Base-by-base conservation (phyloP, 83 land plant species). In the Thuja plicata region DNA sequence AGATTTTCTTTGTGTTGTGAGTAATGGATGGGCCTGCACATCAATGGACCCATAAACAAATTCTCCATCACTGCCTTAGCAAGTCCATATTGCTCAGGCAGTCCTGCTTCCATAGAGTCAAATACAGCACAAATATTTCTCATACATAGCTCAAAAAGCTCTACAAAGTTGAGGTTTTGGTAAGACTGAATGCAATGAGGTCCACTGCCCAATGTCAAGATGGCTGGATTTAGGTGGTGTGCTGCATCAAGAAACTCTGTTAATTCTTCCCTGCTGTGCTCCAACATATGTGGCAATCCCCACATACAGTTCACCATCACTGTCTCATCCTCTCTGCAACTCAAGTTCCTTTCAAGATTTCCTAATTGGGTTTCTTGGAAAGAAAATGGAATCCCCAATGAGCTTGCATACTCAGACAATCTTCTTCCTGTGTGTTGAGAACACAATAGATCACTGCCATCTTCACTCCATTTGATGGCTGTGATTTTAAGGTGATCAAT, bases 241-340 rank as follows among this genome's bases (percentile, higher is more conserved):
- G 92, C 90, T 21, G 80, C 54, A 46, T 37, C 86, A 16, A 89
- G 37, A 50, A 89, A 91, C 0, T 91, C 57, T 35, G 8, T 6
- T 17, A 73, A 89, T 34, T 86, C 35, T 13, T 43, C 87, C 17
- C 30, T 62, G n/a, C 90, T 87, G 30, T 17, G 24, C 34, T 43
- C 73, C 15, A 70, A 88, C 89, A 91, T 89, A 13, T 89, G 89
- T 62, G 92, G 92, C 17, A 91, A 84, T 8, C 57, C 86, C 35
- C 88, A 57, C 85, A 91, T 88, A 54, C 89, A 91, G 40, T 91
- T 91, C 78, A 89, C 89, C 27, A 62, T 62, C 8, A 73, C 92
- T 37, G 86, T 45, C 80, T 79, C 89, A 11, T 89, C 89, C 11
- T 48, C 82, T 30, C 52, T 15, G 27, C 66, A 62, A 52, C 80